Evolutionary conservation across 192 early-diverging fungal species (phyloP).

Genomic region (Mortierella alpina): DNA sequence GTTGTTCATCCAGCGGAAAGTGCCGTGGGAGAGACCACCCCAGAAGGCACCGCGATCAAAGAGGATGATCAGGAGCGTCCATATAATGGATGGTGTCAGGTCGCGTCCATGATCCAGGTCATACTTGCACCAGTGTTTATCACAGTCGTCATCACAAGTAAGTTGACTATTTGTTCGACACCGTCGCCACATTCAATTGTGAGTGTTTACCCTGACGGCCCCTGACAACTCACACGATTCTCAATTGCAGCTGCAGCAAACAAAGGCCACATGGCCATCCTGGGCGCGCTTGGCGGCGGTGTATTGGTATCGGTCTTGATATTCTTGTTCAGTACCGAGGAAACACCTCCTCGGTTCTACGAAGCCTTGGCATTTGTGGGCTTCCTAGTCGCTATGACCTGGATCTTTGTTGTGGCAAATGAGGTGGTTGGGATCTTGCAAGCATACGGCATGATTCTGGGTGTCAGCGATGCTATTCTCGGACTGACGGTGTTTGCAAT

Average conservation of each 20-base stretch:
- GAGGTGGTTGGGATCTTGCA: conserved; percentile 91
- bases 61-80: conserved; percentile 11
- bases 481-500: conserved; percentile 89
- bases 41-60: background rate
- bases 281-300: conserved; percentile 45
- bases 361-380: conserved; percentile 72
- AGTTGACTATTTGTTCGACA: background rate
- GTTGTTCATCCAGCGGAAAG: background rate
- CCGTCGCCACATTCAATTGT: background rate
- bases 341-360: conserved; percentile 53
- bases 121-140: conserved; percentile 66
- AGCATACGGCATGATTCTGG: conserved; percentile 79
- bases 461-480: conserved; percentile 84
- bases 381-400: conserved; percentile 81
- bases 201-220: background rate
- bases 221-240: background rate
- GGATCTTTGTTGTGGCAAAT: conserved; percentile 90
- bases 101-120: conserved; percentile 69
- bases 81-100: conserved; percentile 59
- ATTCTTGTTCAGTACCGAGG: conserved; percentile 39
- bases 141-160: conserved; percentile 47
- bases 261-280: conserved; percentile 18
- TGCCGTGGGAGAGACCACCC: background rate
- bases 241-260: conserved; percentile 27
- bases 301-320: conserved; percentile 18